Percentiles rank a stretch among this genome's conserved stretches.
Conservation (phyloP, 305 asterid species). For the Fraxinus dipetala region DNA sequence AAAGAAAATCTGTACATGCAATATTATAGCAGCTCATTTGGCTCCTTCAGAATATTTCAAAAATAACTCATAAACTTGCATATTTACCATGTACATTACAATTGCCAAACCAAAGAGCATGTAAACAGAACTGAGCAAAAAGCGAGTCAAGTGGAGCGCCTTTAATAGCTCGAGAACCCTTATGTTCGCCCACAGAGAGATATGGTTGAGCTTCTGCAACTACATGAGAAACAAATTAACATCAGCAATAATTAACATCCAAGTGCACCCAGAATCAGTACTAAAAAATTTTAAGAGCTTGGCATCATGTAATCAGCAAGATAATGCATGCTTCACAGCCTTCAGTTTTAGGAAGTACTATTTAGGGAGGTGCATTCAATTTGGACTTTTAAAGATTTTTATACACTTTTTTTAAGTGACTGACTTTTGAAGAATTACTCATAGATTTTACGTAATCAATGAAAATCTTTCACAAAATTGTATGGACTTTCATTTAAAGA, state of each 20-base stretch:
- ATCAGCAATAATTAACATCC: conserved; percentile 16
- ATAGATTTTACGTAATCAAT: background rate
- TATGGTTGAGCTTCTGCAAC: conserved; percentile 39
- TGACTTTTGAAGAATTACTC: background rate
- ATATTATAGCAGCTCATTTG: background rate
- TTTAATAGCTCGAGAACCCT: conserved; percentile 69
- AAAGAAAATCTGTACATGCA: background rate
- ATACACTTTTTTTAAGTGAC: background rate
- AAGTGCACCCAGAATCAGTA: background rate
- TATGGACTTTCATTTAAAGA: background rate
- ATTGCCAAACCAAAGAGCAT: conserved; percentile 97
- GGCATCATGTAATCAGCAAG: conserved; percentile 5
- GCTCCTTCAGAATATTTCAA: conserved; percentile 17
- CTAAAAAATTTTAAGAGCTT: background rate
- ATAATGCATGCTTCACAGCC: conserved; percentile 4
- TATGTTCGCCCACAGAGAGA: conserved; percentile 53
- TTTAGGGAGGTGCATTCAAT: background rate
- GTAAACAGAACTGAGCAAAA: conserved; percentile 92
- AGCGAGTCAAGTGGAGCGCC: conserved; percentile 89
- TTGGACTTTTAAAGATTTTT: background rate
- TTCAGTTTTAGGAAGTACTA: conserved; percentile 1
- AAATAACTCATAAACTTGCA: conserved; percentile 19
- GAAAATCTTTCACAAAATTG: background rate
- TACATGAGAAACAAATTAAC: conserved; percentile 31
- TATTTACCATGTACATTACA: conserved; percentile 87